Conservation (phyloP, 169 alveolate species). For the Blepharisma undulans region DNA sequence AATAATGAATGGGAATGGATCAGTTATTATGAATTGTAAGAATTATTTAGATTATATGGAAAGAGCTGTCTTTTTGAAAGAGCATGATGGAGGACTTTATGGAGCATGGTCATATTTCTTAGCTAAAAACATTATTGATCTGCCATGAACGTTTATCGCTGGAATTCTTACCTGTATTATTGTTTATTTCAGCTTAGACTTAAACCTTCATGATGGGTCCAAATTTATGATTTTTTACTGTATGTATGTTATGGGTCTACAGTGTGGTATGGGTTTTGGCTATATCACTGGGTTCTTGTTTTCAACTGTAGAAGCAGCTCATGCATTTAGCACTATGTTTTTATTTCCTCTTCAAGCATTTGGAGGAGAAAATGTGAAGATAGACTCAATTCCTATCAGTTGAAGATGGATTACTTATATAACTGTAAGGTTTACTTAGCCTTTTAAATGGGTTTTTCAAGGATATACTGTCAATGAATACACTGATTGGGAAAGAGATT, state of each 20-base stretch:
- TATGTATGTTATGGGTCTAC: background rate
- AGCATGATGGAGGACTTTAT: background rate
- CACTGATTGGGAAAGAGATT: constrained; percentile 3
- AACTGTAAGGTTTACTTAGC: background rate
- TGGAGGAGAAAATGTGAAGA: constrained; percentile 12
- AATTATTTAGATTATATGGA: background rate
- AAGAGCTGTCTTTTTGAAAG: background rate
- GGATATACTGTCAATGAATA: constrained; percentile 28
- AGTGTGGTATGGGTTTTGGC: constrained; percentile 1
- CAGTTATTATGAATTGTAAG: background rate
- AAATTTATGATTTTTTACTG: constrained; percentile 12
- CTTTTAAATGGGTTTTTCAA: constrained; percentile 2
- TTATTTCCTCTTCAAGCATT: background rate
- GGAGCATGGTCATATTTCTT: background rate
- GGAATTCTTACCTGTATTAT: background rate
- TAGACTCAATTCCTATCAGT: background rate
- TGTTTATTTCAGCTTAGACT: constrained; percentile 27
- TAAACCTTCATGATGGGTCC: background rate
- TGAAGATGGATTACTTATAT: constrained; percentile 9
- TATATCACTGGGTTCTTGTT: background rate
- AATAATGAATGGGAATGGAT: background rate
- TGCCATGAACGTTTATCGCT: background rate
- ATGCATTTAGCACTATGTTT: background rate
- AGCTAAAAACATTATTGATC: background rate
- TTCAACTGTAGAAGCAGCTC: background rate